Base-by-base conservation (phyloP, 345 rosid genomes). In the Lumnitzera racemosa region DNA sequence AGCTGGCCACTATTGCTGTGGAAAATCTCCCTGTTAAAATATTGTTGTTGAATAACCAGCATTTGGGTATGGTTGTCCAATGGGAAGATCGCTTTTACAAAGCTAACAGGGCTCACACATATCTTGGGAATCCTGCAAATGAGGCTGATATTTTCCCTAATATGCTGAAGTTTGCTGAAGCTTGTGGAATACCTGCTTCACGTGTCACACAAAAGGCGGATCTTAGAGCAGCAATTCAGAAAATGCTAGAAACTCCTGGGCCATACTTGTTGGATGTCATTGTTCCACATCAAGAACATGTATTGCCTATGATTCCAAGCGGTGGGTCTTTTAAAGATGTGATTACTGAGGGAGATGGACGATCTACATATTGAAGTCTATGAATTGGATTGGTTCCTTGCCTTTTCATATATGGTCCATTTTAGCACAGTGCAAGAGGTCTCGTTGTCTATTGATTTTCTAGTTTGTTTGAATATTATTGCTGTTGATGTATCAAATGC, bases 251-350 rank as follows among this genome's bases (percentile, higher is more conserved):
- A 64, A 88, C 97, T 3, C 97, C 95, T 0, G 99, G 97, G 62
- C 96, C 97, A 0, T 95, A 81, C 74, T 65, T 90, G 68, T 66
- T 95, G 77, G 97, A 94, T 59, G 97, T 90, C 27, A 83, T 94
- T n/a, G 85, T 89, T 15, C 97, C 97, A 9, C 97, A 88, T 72
- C 96, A 94, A 73, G 99, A 90, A 67, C 99, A 94, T 64, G 99
- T 94, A 20, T 68, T 94, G 58, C 96, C 99, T 51, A 90, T 94
- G 99, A 94, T 89, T 72, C 98, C 98, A 1, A 90, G 97, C 59
- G 91, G 95, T 24, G 97, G 96, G 10, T 85, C 92, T 54, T 94
- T 94, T 61, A 88, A 79, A 51, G 97, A 94, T 74, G 61, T 86
- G 70, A 94, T 90, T 57, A 83, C 81, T 0, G 97, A 90, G 64